Conservation (phyloP, 1,139 yeast species). For the Schizosaccharomyces versatilis region DNA sequence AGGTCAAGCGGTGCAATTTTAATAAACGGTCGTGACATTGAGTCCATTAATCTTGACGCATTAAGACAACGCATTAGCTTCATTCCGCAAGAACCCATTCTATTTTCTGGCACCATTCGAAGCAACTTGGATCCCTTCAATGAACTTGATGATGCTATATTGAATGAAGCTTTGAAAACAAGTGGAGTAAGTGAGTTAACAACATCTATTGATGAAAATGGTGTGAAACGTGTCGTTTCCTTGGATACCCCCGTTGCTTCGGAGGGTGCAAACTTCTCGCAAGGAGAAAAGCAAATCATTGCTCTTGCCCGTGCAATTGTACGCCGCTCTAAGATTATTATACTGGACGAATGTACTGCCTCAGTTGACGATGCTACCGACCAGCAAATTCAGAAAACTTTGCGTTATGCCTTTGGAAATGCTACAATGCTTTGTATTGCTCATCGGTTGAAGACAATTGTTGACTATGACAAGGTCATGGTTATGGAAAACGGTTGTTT, state of each 20-base stretch:
- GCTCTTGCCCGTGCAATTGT: conserved; percentile 62
- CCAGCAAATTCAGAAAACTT: conserved; percentile 42
- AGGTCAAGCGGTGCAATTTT: conserved; percentile 29
- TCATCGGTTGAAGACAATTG: conserved; percentile 59
- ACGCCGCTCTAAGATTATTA: conserved; percentile 41
- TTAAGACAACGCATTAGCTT: conserved; percentile 41
- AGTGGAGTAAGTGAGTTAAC: conserved; percentile 23
- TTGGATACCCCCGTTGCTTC: conserved; percentile 46
- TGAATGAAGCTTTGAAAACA: conserved; percentile 34
- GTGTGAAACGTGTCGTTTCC: conserved; percentile 22
- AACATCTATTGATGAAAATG: neutral
- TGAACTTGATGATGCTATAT: conserved; percentile 27
- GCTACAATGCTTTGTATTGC: conserved; percentile 65
- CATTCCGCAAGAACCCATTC: conserved; percentile 62
- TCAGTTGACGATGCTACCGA: conserved; percentile 66
- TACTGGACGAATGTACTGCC: conserved; percentile 67
- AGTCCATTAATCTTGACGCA: conserved; percentile 33
- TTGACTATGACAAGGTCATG: conserved; percentile 54
- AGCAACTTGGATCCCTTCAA: conserved; percentile 48
- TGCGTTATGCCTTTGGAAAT: conserved; percentile 34
- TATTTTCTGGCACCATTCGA: conserved; percentile 45
- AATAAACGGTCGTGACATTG: conserved; percentile 41
- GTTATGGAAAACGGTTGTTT: conserved; percentile 48
- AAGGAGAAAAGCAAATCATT: conserved; percentile 56
- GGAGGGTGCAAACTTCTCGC: conserved; percentile 52